phyloP scores from a whole-genome alignment of 768 basidiomycete species.

The Boletus tylopilopsis region DNA sequence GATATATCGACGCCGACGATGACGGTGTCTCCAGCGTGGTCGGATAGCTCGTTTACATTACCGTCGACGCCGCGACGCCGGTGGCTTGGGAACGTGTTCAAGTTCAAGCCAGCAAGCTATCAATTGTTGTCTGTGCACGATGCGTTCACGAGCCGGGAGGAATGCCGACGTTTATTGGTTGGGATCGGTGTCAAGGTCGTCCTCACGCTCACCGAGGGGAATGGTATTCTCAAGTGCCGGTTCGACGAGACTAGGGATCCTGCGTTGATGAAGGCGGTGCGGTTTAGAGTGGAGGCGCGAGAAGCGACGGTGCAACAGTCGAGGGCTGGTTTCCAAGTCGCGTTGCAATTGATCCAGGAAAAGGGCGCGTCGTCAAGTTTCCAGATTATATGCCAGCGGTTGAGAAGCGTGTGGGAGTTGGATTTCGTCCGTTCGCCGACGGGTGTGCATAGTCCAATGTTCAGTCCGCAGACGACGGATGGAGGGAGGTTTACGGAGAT shows the following conservation, averaged over 20 bases:
- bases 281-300: conserved; percentile 80
- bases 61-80: conserved; percentile 49
- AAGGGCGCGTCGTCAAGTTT: conserved; percentile 84
- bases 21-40: conserved; percentile 39
- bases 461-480: conserved; percentile 29
- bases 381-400: conserved; percentile 63
- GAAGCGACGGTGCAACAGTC: conserved; percentile 37
- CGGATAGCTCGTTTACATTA: conserved; percentile 44
- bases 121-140: conserved; percentile 57
- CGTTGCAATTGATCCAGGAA: conserved; percentile 71
- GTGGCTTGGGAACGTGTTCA: conserved; percentile 91
- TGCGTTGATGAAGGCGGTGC: conserved; percentile 59
- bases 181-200: conserved; percentile 66
- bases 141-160: conserved; percentile 61
- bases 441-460: conserved; percentile 17
- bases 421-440: conserved; percentile 34
- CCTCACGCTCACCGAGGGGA: conserved; percentile 58
- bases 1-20: conserved; percentile 15
- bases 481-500: conserved; percentile 29
- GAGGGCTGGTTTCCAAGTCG: conserved; percentile 49
- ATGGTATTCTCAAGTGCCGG: conserved; percentile 72
- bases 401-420: conserved; percentile 70
- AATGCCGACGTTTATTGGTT: conserved; percentile 71
- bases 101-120: conserved; percentile 67
- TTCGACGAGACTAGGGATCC: conserved; percentile 64